Percentiles rank a stretch among this genome's conserved stretches.
phyloP scores from a whole-genome alignment of 768 basidiomycete species.

The Filobasidium floriforme region DNA sequence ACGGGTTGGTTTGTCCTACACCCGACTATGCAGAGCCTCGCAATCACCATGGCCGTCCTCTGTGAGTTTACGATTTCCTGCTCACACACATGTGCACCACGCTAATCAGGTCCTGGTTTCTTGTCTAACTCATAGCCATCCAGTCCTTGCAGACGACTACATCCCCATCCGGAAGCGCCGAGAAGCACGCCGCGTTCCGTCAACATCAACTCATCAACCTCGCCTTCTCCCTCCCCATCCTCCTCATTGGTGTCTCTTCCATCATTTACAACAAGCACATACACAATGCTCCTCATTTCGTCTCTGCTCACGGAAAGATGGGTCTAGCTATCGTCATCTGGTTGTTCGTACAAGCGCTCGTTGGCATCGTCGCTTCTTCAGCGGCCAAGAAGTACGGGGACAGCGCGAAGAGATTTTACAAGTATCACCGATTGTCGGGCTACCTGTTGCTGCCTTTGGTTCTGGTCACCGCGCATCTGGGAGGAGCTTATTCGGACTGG shows the following conservation, averaged over 20 bases:
- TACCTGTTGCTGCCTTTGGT: slow-evolving; percentile 61
- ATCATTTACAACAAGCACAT: slow-evolving; percentile 59
- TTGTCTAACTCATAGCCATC: slow-evolving; percentile 51
- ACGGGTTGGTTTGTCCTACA: slow-evolving; percentile 62
- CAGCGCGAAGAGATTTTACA: slow-evolving; percentile 70
- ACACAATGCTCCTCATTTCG: slow-evolving; percentile 55
- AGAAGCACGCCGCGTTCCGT: slow-evolving; percentile 60
- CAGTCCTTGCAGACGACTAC: slow-evolving; percentile 62
- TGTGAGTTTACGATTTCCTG: slow-evolving; percentile 48
- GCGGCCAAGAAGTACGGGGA: slow-evolving; percentile 26
- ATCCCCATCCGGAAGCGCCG: slow-evolving; percentile 44
- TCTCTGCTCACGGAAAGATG: slow-evolving; percentile 69
- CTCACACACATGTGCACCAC: background rate
- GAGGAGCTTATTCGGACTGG: slow-evolving; percentile 66
- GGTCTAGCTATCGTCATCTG: slow-evolving; percentile 60
- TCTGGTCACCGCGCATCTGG: slow-evolving; percentile 60
- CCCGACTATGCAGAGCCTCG: slow-evolving; percentile 57
- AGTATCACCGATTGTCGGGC: slow-evolving; percentile 73
- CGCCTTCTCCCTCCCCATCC: slow-evolving; percentile 53
- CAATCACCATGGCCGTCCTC: slow-evolving; percentile 55
- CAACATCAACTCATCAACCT: slow-evolving; percentile 64
- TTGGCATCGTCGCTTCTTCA: slow-evolving; percentile 12
- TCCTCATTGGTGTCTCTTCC: slow-evolving; percentile 57
- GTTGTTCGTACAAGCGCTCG: slow-evolving; percentile 45
- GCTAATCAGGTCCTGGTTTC: background rate